phyloP scores from a whole-genome alignment of 2,329 filamentous ascomycete species.

The Aschersonia sp. region DNA sequence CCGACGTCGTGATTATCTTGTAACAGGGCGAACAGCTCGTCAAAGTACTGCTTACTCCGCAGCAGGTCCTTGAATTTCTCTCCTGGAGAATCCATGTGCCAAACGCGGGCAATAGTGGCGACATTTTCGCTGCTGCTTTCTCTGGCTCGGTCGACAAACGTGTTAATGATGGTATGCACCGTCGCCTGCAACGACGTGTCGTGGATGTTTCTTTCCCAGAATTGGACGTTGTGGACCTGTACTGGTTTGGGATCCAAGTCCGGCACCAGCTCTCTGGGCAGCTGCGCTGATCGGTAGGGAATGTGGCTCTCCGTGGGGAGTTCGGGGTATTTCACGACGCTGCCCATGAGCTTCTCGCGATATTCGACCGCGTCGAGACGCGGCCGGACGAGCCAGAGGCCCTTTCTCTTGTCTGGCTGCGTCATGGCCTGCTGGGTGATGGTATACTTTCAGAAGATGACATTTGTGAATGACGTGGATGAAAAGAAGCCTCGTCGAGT shows the following conservation, averaged over 20 bases:
- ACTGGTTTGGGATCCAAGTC: slow-evolving; percentile 13
- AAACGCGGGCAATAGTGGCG: slow-evolving; percentile 13
- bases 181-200: slow-evolving; percentile 11
- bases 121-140: slow-evolving; percentile 7
- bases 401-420: slow-evolving; percentile 2
- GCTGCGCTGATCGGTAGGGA: slow-evolving; percentile 8
- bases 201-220: slow-evolving; percentile 13
- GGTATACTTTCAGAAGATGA: too few relatives aligned
- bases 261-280: slow-evolving; percentile 10
- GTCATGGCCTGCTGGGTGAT: not conserved
- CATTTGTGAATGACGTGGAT: too few relatives aligned
- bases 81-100: slow-evolving; percentile 15
- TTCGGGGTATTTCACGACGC: slow-evolving; percentile 14
- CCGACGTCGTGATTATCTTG: slow-evolving; percentile 9
- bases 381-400: slow-evolving; percentile 14
- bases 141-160: slow-evolving; percentile 11
- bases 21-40: slow-evolving; percentile 13
- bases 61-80: slow-evolving; percentile 15
- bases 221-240: slow-evolving; percentile 12
- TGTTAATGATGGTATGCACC: slow-evolving; percentile 12
- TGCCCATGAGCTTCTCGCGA: slow-evolving; percentile 15
- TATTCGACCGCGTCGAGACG: slow-evolving; percentile 13
- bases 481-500: too few relatives aligned
- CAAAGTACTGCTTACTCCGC: slow-evolving; percentile 11
- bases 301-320: slow-evolving; percentile 12